Percentiles rank a stretch among this genome's conserved stretches.
Evolutionary conservation across 2,329 filamentous ascomycete genomes (phyloP).

Genomic region (Uncinocarpus reesii): DNA sequence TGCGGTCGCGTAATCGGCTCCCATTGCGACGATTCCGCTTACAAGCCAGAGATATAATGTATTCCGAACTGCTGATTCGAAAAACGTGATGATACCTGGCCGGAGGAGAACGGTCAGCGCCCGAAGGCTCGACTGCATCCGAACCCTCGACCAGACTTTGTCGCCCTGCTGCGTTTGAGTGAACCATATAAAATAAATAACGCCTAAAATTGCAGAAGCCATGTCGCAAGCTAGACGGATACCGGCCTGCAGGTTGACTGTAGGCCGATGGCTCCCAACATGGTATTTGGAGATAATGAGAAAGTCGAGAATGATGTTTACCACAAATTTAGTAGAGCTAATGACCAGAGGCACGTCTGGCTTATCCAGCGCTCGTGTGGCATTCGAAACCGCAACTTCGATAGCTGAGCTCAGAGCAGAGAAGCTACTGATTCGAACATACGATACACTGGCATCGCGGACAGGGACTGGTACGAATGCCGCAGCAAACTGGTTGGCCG

Average conservation of each 20-base stretch:
- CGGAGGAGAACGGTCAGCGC: constrained; percentile 44
- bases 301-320: constrained; percentile 59
- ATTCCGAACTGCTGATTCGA: constrained; percentile 58
- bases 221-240: constrained; percentile 55
- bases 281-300: constrained; percentile 58
- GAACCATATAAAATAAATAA: constrained; percentile 50
- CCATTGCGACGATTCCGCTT: constrained; percentile 52
- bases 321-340: constrained; percentile 50
- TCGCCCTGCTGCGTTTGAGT: constrained; percentile 21
- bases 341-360: constrained; percentile 60
- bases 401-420: constrained; percentile 52
- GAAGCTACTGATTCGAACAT: constrained; percentile 49
- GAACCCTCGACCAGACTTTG: neutral
- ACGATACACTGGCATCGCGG: constrained; percentile 50
- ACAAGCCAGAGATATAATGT: constrained; percentile 62
- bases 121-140: constrained; percentile 29
- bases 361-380: constrained; percentile 56
- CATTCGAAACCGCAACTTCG: constrained; percentile 51
- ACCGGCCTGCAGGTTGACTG: constrained; percentile 53
- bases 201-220: constrained; percentile 44
- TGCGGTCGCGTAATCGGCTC: constrained; percentile 56
- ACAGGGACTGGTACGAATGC: constrained; percentile 55
- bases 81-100: constrained; percentile 51
- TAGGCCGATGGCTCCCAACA: constrained; percentile 45
- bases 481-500: constrained; percentile 46